Conservation (phyloP, 495 filamentous ascomycete genomes). For the Rhypophila decipiens region DNA sequence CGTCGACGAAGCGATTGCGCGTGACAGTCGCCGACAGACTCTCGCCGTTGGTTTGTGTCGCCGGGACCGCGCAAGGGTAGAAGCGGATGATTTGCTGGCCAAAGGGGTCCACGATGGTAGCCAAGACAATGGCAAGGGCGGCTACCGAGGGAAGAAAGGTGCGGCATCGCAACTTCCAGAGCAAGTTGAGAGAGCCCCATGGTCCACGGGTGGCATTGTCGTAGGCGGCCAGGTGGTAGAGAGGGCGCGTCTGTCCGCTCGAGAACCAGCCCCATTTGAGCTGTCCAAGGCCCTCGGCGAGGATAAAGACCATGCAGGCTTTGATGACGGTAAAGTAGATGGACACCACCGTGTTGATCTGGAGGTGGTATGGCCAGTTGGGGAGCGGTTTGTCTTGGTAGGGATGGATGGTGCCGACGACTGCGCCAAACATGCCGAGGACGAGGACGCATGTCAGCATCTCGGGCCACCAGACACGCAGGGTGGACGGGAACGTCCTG, state of each 20-base stretch:
- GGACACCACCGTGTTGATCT: constrained; percentile 22
- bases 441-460: constrained; percentile 8
- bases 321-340: constrained; percentile 23
- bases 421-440: constrained; percentile 11
- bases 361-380: constrained; percentile 19
- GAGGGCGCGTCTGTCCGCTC: constrained; percentile 1
- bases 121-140: constrained; percentile 13
- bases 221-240: constrained; percentile 10
- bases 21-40: not conserved
- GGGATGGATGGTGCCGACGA: constrained; percentile 15
- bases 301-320: constrained; percentile 13
- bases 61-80: constrained; percentile 5
- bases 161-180: constrained; percentile 13
- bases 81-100: constrained; percentile 15
- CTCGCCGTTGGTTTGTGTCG: no score
- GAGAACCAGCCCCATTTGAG: constrained; percentile 29
- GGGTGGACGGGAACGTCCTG: no score
- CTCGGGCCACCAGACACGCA: constrained; percentile 24
- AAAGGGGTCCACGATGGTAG: constrained; percentile 15
- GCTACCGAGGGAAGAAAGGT: constrained; percentile 12
- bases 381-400: constrained; percentile 19
- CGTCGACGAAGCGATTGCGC: not conserved
- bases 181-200: constrained; percentile 10
- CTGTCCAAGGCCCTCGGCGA: constrained; percentile 18
- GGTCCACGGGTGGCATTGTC: constrained; percentile 16